phyloP scores from a whole-genome alignment of 2,329 filamentous ascomycete species.

The Emydomyces testavorans region DNA sequence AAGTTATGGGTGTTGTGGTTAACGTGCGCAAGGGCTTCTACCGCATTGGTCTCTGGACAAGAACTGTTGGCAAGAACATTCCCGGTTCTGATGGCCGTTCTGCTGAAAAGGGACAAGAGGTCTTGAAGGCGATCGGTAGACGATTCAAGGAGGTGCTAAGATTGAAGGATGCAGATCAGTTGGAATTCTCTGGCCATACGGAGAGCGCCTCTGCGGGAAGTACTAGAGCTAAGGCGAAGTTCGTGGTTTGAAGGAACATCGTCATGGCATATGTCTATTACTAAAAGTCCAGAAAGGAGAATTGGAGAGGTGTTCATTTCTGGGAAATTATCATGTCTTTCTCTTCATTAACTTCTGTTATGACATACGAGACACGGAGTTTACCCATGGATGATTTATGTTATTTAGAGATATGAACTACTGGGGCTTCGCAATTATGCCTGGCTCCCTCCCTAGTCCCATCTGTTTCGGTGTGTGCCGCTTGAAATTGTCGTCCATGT shows the following conservation, averaged over 20 bases:
- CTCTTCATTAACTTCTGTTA: slow-evolving; percentile 4
- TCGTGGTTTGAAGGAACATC: slow-evolving; percentile 49
- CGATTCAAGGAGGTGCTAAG: slow-evolving; percentile 89
- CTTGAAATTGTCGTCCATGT: too few species aligned
- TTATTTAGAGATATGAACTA: slow-evolving; percentile 7
- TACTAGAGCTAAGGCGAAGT: slow-evolving; percentile 92
- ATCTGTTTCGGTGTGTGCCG: not conserved
- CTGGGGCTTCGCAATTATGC: not conserved
- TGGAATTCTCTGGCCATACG: slow-evolving; percentile 95
- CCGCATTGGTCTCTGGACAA: slow-evolving; percentile 94
- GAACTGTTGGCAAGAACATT: slow-evolving; percentile 77
- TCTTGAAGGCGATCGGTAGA: slow-evolving; percentile 71
- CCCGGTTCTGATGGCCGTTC: slow-evolving; percentile 65
- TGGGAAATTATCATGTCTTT: slow-evolving; percentile 4
- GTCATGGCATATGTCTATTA: not conserved
- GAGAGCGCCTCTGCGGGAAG: slow-evolving; percentile 88
- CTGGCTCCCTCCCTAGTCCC: not conserved
- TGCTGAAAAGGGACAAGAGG: slow-evolving; percentile 70
- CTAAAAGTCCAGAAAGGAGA: not conserved
- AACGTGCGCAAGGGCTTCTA: slow-evolving; percentile 98
- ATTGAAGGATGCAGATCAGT: slow-evolving; percentile 60
- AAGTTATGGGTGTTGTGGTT: slow-evolving; percentile 98
- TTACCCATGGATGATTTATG: slow-evolving; percentile 8
- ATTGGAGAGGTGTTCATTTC: slow-evolving; percentile 1
- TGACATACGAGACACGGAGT: slow-evolving; percentile 4